Conservation (phyloP, 208 protist genomes). For the Leishmania mexicana region DNA sequence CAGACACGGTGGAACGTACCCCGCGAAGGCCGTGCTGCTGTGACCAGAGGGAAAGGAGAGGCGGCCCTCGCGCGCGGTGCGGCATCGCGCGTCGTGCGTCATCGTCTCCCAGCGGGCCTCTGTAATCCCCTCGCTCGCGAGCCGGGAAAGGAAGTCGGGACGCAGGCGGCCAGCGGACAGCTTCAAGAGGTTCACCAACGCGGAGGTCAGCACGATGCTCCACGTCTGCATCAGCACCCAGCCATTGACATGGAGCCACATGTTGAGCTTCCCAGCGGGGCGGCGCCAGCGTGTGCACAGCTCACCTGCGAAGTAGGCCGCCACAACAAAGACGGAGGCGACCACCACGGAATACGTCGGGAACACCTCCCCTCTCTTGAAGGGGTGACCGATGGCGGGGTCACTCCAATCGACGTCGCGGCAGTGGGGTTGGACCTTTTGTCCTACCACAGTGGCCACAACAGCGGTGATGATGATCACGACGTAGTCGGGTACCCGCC, state of each 20-base stretch:
- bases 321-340: conserved; percentile 30
- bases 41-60: conserved; percentile 93
- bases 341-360: conserved; percentile 58
- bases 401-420: conserved; percentile 75
- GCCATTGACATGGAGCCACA: conserved; percentile 41
- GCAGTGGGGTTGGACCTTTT: conserved; percentile 50
- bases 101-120: conserved; percentile 24
- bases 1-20: conserved; percentile 63
- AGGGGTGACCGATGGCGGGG: conserved; percentile 58
- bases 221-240: conserved; percentile 62
- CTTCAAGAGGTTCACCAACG: conserved; percentile 58
- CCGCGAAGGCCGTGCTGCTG: conserved; percentile 77
- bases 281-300: conserved; percentile 23
- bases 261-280: conserved; percentile 26
- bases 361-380: conserved; percentile 44
- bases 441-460: conserved; percentile 15
- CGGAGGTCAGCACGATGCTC: conserved; percentile 46
- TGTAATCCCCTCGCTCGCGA: conserved; percentile 46
- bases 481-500: conserved; percentile 53
- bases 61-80: conserved; percentile 64
- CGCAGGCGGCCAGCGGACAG: conserved; percentile 85
- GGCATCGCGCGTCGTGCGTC: conserved; percentile 37
- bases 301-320: conserved; percentile 43
- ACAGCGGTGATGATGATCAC: conserved; percentile 32
- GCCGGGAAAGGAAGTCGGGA: conserved; percentile 81